Percentiles rank a stretch among this genome's conserved stretches.
These are phyloP conservation scores for Lunasporangiospora selenospora DNA, from an alignment of 192 early-diverging fungal genomes.

Conservation along the genomic window DNA sequence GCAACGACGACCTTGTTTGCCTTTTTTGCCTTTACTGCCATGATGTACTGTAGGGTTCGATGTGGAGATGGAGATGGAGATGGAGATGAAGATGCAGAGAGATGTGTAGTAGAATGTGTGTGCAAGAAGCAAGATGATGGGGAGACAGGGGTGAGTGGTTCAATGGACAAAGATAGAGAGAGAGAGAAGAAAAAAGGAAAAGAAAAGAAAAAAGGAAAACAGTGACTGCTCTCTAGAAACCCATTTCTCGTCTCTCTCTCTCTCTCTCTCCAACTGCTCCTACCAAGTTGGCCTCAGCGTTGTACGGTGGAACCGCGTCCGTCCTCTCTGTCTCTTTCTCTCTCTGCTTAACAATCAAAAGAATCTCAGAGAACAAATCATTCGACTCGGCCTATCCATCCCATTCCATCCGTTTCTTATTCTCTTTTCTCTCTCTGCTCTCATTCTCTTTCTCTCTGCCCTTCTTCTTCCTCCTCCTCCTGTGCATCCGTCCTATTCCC, in stretches of 20 bases:
- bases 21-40: conserved; percentile 23
- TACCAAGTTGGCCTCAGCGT: no score
- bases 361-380: no score
- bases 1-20: neutral
- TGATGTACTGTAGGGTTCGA: neutral
- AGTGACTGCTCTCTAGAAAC: conserved; percentile 1
- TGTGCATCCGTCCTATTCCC: no score
- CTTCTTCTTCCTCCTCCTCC: neutral
- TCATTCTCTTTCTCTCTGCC: conserved; percentile 1
- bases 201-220: conserved; percentile 12
- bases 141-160: neutral
- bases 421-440: neutral
- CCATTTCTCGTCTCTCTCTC: no score
- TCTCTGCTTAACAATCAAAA: neutral
- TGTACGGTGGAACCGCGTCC: no score
- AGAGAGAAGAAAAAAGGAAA: neutral
- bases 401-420: neutral
- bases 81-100: neutral
- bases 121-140: neutral
- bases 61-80: neutral
- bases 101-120: neutral
- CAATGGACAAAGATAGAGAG: neutral
- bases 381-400: no score
- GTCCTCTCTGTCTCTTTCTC: neutral
- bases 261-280: no score